Evolutionary conservation across 2,329 filamentous ascomycete genomes (phyloP).

Genomic region (Fusarium temperatum): DNA sequence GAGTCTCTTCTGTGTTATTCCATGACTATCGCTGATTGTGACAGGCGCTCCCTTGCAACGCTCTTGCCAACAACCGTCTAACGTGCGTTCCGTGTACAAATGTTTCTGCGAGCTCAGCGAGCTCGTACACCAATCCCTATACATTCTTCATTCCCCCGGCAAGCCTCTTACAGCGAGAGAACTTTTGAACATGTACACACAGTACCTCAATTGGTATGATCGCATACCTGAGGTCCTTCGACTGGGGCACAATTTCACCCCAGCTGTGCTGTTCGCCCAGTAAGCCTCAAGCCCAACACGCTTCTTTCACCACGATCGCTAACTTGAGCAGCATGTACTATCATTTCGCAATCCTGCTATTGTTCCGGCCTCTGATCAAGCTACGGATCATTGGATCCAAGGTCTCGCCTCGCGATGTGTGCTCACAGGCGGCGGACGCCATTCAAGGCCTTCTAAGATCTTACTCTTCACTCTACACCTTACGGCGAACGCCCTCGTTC

Average conservation of each 20-base stretch:
- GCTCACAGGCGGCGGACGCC: constrained; percentile 68
- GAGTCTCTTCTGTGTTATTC: constrained; percentile 39
- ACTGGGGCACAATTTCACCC: constrained; percentile 74
- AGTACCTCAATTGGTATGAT: constrained; percentile 78
- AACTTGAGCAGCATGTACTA: constrained; percentile 69
- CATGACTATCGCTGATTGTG: neutral
- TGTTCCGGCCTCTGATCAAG: constrained; percentile 78
- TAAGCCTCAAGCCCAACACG: constrained; percentile 53
- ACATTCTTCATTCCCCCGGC: constrained; percentile 76
- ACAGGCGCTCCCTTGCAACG: constrained; percentile 62
- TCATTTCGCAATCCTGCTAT: constrained; percentile 74
- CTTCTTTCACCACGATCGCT: neutral
- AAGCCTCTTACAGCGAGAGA: constrained; percentile 70
- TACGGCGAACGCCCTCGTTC: constrained; percentile 67
- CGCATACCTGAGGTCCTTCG: constrained; percentile 70
- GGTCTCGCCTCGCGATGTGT: constrained; percentile 71
- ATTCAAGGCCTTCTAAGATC: constrained; percentile 65
- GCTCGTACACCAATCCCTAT: constrained; percentile 76
- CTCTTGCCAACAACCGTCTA: constrained; percentile 69
- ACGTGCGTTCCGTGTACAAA: constrained; percentile 73
- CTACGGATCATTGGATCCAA: constrained; percentile 69
- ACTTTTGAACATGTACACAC: constrained; percentile 70
- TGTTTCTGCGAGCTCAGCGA: constrained; percentile 78
- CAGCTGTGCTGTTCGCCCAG: constrained; percentile 78
- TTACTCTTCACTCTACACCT: constrained; percentile 66